Evolutionary conservation across 306 rosid species (phyloP).

Genomic region (Glycine tomentella): DNA sequence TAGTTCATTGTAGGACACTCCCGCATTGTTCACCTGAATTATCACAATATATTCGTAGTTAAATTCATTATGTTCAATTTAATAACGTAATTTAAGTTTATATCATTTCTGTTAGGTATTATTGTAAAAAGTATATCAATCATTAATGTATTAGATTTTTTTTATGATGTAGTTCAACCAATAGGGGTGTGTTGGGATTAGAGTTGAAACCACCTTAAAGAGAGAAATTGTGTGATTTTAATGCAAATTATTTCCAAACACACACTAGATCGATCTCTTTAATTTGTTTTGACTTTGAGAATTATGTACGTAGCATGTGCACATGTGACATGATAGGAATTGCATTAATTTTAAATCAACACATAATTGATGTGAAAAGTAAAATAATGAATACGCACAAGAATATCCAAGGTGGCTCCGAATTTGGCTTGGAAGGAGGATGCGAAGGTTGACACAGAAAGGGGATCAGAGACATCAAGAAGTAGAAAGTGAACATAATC

Average conservation of each 20-base stretch:
- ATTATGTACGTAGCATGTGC: background rate
- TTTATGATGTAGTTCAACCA: too few species aligned
- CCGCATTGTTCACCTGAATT: slow-evolving; percentile 86
- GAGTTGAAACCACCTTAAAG: too few species aligned
- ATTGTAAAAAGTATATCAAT: too few species aligned
- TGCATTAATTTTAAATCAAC: background rate
- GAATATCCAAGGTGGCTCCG: slow-evolving; percentile 74
- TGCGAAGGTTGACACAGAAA: slow-evolving; percentile 63
- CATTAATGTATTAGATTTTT: too few species aligned
- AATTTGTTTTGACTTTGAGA: too few species aligned
- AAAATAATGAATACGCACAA: slow-evolving; percentile 51
- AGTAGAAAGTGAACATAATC: slow-evolving; percentile 51
- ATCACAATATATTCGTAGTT: too few species aligned
- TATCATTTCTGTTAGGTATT: too few species aligned
- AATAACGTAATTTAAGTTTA: too few species aligned
- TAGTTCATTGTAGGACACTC: slow-evolving; percentile 73
- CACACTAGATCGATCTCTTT: background rate
- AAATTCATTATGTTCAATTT: too few species aligned
- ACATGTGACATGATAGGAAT: background rate
- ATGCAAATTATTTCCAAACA: too few species aligned
- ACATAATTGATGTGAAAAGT: background rate
- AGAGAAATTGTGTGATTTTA: too few species aligned
- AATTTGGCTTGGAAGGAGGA: slow-evolving; percentile 61
- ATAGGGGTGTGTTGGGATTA: too few species aligned
- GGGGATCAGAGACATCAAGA: slow-evolving; percentile 77